Evolutionary conservation across 1,139 yeast species (phyloP).

Genomic region (Wickerhamomyces sp.): DNA sequence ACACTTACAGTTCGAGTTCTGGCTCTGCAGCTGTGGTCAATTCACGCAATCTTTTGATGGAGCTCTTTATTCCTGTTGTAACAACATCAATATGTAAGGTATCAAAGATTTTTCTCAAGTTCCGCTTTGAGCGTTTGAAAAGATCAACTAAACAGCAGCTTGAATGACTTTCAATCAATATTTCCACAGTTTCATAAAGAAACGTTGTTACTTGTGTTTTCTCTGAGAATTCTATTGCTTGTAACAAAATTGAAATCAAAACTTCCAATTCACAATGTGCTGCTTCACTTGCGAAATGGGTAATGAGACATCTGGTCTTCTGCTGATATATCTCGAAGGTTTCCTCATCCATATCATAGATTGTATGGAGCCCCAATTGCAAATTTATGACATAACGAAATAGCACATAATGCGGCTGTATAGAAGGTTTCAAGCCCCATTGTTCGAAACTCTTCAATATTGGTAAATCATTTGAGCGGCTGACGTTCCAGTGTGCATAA

Average conservation of each 20-base stretch:
- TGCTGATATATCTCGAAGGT: conserved; percentile 21
- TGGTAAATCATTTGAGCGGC: conserved; percentile 2
- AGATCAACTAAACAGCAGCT: conserved; percentile 35
- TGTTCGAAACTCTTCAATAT: conserved; percentile 15
- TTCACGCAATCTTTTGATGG: conserved; percentile 16
- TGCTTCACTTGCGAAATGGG: conserved; percentile 23
- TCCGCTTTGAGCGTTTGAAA: conserved; percentile 16
- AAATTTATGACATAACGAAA: conserved; percentile 33
- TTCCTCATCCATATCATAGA: conserved; percentile 17
- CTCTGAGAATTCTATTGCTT: conserved; percentile 30
- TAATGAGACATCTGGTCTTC: conserved; percentile 27
- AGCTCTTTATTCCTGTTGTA: neutral
- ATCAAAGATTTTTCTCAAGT: neutral
- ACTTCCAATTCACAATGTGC: conserved; percentile 31
- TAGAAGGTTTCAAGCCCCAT: conserved; percentile 23
- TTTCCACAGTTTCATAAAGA: conserved; percentile 28
- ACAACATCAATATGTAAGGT: neutral
- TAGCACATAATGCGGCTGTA: conserved; percentile 29
- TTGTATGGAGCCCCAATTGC: conserved; percentile 28
- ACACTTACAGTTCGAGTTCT: conserved; percentile 9
- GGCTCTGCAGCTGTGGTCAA: conserved; percentile 17
- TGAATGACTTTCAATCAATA: conserved; percentile 28
- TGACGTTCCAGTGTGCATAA: conserved; percentile 34
- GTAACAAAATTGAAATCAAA: conserved; percentile 33
- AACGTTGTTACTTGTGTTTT: conserved; percentile 19